These are phyloP conservation scores for Pigoraptor vietnamica DNA, from an alignment of 78 protist species.

Conservation along the genomic window DNA sequence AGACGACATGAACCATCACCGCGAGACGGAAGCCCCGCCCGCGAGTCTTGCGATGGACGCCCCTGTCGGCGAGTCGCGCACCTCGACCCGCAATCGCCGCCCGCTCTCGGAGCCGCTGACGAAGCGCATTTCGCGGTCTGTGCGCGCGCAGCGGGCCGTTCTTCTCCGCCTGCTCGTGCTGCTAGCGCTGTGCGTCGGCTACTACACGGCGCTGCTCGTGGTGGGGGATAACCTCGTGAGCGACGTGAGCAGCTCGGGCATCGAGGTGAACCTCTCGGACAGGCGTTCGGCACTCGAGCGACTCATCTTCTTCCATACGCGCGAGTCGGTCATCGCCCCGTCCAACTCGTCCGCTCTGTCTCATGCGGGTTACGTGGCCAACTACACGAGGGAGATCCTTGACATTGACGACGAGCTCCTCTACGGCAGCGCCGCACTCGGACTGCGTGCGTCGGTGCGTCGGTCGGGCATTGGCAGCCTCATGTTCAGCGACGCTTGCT, in stretches of 20 bases:
- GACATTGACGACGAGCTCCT: not conserved
- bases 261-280: not conserved
- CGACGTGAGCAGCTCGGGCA: not conserved
- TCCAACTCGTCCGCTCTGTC: not conserved
- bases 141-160: not conserved
- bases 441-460: not conserved
- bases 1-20: no score
- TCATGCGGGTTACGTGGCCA: not conserved
- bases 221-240: not conserved
- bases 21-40: no score
- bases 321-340: not conserved
- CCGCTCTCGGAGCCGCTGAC: not conserved
- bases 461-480: not conserved
- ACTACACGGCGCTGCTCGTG: not conserved
- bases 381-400: not conserved
- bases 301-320: not conserved
- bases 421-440: not conserved
- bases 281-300: not conserved
- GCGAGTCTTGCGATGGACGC: no score
- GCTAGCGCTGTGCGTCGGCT: not conserved
- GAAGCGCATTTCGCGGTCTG: not conserved
- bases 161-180: not conserved
- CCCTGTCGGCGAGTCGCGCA: not conserved
- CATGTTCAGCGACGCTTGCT: not conserved
- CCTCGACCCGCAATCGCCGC: no score